Base-by-base conservation (phyloP, 352 stramenopile genomes). In the Pythium phragmiticola region DNA sequence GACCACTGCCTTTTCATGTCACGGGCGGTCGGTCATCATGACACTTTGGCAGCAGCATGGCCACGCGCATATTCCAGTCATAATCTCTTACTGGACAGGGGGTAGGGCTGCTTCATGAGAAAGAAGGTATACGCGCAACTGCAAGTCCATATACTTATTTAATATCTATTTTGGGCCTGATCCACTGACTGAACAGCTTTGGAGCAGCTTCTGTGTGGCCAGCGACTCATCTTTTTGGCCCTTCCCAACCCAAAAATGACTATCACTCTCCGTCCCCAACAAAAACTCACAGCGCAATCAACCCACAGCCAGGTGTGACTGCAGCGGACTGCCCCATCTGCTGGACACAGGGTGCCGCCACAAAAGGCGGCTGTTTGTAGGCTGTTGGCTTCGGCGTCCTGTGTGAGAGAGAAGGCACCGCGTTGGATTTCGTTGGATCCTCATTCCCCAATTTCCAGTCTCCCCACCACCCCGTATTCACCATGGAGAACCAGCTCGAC, bases 401-500 rank as follows among this genome's bases (percentile, higher is more conserved):
- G 26, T 30, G 26, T 30, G 26, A 30, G 26, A 30, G 26, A 30
- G 26, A 30, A 30, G 26, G 26, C 26, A 30, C 26, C 26, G 26
- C 26, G 26, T 30, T 30, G 26, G 26, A 30, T 30, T 30, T 17
- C 6, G 4, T 33, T 11, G 16, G 21, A 33, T 50, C 47, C 47
- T 48, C 55, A 63, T 43, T 69, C 58, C 47, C 37, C 54, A 60
- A 63, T 66, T 70, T 68, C 57, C 49, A 28, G 52, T n/a, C 51
- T 66, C 26, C 42, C 34, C n/a, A 28, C 57, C 59, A 52, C 56
- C 59, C 47, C 30, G 41, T 69, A 21, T 12, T 36, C 51, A 80
- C 56, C 50, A 69, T 69, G 68, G 76, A 77, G 34, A 70, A 70
- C 45, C 77, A 88, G 69, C 68, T 94, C 63, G 82, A 94, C 66